Base-by-base conservation (phyloP, 1,284 basidiomycete species). In the Pyrrhoderma noxium region DNA sequence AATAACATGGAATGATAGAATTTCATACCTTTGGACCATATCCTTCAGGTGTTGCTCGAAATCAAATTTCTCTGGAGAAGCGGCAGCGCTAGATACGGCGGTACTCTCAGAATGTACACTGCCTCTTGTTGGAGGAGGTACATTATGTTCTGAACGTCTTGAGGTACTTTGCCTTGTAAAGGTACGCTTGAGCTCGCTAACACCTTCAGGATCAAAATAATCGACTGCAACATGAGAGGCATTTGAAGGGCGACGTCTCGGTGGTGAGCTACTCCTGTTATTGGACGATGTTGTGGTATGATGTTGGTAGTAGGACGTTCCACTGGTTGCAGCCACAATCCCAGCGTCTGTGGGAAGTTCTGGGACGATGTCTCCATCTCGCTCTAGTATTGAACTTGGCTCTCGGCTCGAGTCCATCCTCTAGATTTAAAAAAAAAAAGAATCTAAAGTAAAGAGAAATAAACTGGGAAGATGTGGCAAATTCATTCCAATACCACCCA, bases 171-270 rank as follows among this genome's bases (percentile, higher is more conserved):
- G 54, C 16, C 45, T 39, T 19, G 55, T 56, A 21, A 56, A 25
- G 2, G 51, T 53, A 40, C 55, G 51, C 22, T 35, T 38, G 2
- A 56, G 47, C 25, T 53, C 52, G 39, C 47, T 23, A 31, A 56
- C 52, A 18, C 55, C 55, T 36, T 53, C 52, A 7, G 55, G 55
- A 23, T 56, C 55, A 31, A 56, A 56, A 31, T 53, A 40, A 38
- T 56, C 54, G 13, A 56, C 18, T 3, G 47, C 51, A 34, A 56
- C 54, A 35, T 42, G 53, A 5, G 54, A 56, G 4, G 46, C 35
- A 36, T 39, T 39, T 3, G 51, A 53, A 21, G 22, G 49, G 8
- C 47, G 37, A 2, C 46, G 23, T n/a, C 16, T 43, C 21, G 19
- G 43, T 48, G 46, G 34, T 36, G 19, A 37, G 22, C 18, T 34